A percentile compares a stretch with the other conserved stretches of the same genome.
Conservation (phyloP, 495 filamentous ascomycete species). For the Annulohypoxylon maeteangense region DNA sequence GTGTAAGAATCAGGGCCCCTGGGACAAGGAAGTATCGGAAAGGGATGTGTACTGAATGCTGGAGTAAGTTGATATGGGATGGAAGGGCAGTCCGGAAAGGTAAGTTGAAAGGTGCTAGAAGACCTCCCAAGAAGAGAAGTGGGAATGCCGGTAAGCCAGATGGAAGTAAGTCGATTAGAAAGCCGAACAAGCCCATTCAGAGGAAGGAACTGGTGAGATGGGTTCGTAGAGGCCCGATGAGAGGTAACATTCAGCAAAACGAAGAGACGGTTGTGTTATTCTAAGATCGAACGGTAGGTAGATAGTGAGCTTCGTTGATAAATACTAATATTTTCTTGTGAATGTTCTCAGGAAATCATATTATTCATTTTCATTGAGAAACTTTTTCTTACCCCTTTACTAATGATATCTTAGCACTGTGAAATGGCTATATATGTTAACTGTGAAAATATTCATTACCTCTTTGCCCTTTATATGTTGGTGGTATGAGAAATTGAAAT, state of each 20-base stretch:
- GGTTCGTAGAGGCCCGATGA: constrained; percentile 6
- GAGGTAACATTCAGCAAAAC: not conserved
- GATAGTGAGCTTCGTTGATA: no score
- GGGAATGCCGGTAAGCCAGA: not conserved
- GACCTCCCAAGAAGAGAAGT: not conserved
- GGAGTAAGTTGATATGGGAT: constrained; percentile 19
- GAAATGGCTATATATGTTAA: no score
- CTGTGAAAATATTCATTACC: no score
- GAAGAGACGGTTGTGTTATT: not conserved
- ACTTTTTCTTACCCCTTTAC: no score
- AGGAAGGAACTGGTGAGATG: not conserved
- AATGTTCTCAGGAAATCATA: no score
- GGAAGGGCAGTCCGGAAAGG: constrained; percentile 16
- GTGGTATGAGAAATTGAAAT: no score
- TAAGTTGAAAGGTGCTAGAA: constrained; percentile 5
- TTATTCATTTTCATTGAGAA: no score
- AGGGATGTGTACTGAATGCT: constrained; percentile 27
- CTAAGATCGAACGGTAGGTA: no score
- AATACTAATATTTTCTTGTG: no score
- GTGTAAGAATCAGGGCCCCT: not conserved
- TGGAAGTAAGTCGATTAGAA: no score
- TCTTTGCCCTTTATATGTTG: no score
- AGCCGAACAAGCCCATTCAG: not conserved
- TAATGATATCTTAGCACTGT: no score
- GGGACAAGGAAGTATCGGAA: not conserved